These are phyloP conservation scores for Eucalyptus cladocalyx DNA, from an alignment of 345 rosid species.

Conservation along the genomic window DNA sequence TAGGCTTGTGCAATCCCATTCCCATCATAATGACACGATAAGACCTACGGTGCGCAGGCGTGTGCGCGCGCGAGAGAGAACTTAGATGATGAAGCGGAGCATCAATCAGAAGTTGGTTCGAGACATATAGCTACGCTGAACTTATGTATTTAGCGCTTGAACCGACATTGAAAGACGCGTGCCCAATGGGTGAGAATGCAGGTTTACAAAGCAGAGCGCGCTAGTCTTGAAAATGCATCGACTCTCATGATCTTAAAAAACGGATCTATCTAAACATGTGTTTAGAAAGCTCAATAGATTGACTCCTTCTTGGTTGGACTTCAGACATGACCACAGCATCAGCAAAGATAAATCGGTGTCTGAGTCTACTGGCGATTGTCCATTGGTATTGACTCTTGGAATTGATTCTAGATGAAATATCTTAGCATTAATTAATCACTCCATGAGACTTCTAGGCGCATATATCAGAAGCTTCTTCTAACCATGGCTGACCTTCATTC, in stretches of 20 bases:
- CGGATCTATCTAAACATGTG: not conserved
- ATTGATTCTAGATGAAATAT: not conserved
- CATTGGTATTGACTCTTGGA: not conserved
- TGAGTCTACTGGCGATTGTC: not conserved
- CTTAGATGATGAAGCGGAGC: not conserved
- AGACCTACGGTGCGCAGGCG: not conserved
- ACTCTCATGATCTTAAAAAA: not conserved
- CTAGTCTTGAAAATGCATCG: not conserved
- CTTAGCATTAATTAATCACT: not conserved
- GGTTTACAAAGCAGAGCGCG: not conserved
- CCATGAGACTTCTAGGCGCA: not conserved
- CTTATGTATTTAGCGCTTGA: not conserved
- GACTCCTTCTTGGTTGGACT: not conserved
- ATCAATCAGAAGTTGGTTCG: not conserved
- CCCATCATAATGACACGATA: not conserved
- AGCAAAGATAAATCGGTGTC: not conserved
- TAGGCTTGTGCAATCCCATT: not conserved
- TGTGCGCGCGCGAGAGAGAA: accelerated
- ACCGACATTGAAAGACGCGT: not conserved
- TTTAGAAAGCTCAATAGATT: not conserved
- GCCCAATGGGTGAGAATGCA: not conserved
- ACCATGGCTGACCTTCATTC: not conserved
- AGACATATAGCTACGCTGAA: not conserved
- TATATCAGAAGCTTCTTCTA: not conserved
- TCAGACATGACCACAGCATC: not conserved